Percentiles rank a stretch among this genome's conserved stretches.
phyloP scores from a whole-genome alignment of 768 basidiomycete species.

The Sarcodon sp. region DNA sequence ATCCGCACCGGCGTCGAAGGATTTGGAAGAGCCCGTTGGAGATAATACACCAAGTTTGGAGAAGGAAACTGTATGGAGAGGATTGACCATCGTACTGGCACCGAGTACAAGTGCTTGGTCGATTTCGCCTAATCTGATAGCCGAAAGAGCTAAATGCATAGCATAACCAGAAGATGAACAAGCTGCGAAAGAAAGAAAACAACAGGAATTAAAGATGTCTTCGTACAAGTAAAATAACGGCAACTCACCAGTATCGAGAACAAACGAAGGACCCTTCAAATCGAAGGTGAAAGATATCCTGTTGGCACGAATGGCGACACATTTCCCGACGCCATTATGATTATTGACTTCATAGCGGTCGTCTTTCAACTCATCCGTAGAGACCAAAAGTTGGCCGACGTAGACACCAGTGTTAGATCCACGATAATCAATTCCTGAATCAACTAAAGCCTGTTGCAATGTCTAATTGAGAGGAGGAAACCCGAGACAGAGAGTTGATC shows the following conservation, averaged over 20 bases:
- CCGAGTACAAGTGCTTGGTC: conserved; percentile 29
- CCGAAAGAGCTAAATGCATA: conserved; percentile 34
- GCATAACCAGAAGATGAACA: conserved; percentile 26
- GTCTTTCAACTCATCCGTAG: conserved; percentile 16
- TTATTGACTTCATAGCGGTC: conserved; percentile 15
- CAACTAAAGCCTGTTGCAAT: conserved; percentile 6
- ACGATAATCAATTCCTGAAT: conserved; percentile 11
- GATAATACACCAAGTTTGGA: conserved; percentile 23
- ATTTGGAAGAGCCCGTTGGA: conserved; percentile 25
- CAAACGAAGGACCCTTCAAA: conserved; percentile 32
- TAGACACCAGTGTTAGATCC: conserved; percentile 9
- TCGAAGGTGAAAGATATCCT: conserved; percentile 22
- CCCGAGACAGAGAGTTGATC: background rate
- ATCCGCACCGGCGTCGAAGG: conserved; percentile 26
- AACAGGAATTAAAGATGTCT: background rate
- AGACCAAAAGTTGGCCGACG: conserved; percentile 13
- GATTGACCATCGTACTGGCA: conserved; percentile 17
- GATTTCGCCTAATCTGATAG: conserved; percentile 28
- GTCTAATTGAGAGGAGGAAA: background rate
- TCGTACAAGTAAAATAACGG: background rate
- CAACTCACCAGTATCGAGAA: conserved; percentile 26
- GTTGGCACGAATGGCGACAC: conserved; percentile 17
- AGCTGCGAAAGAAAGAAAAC: background rate
- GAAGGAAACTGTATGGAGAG: conserved; percentile 19
- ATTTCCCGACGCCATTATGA: conserved; percentile 17